A percentile compares a stretch with the other conserved stretches of the same genome.
phyloP scores from a whole-genome alignment of 2,329 filamentous ascomycete species.

The Hymenoscyphus infarciens region DNA sequence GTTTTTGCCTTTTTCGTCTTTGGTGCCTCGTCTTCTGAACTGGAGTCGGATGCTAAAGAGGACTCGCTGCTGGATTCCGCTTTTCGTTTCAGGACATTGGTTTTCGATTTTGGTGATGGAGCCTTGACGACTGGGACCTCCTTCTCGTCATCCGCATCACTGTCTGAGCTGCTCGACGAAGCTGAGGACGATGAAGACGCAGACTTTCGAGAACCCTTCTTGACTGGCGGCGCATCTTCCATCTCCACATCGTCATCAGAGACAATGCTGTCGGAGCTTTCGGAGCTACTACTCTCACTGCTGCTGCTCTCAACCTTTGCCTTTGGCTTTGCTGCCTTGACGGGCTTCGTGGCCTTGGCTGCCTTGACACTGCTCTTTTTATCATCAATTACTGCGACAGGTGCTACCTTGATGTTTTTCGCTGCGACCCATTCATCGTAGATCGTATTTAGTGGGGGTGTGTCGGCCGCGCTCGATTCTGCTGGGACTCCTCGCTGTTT shows the following conservation, averaged over 20 bases:
- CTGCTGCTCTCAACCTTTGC: constrained; percentile 36
- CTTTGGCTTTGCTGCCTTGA: constrained; percentile 32
- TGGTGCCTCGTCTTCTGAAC: constrained; percentile 46
- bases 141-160: constrained; percentile 49
- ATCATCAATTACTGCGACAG: not conserved
- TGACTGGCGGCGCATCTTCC: constrained; percentile 32
- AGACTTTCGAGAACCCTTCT: constrained; percentile 34
- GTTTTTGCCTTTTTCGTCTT: constrained; percentile 52
- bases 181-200: constrained; percentile 38
- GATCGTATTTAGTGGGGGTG: constrained; percentile 36
- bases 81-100: constrained; percentile 53
- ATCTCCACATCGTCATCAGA: constrained; percentile 29
- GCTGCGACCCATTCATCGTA: constrained; percentile 40
- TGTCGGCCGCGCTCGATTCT: constrained; percentile 44
- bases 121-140: constrained; percentile 35
- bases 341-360: constrained; percentile 27
- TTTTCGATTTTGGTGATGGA: constrained; percentile 30
- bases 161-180: constrained; percentile 43
- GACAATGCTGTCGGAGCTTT: constrained; percentile 28
- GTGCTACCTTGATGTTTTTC: constrained; percentile 20
- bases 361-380: constrained; percentile 17
- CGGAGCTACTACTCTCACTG: constrained; percentile 35
- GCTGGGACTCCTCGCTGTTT: constrained; percentile 36
- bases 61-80: constrained; percentile 42
- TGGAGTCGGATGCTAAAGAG: constrained; percentile 41